These are phyloP conservation scores for Candida stauntonica DNA, from an alignment of 805 yeast species.

Conservation along the genomic window DNA sequence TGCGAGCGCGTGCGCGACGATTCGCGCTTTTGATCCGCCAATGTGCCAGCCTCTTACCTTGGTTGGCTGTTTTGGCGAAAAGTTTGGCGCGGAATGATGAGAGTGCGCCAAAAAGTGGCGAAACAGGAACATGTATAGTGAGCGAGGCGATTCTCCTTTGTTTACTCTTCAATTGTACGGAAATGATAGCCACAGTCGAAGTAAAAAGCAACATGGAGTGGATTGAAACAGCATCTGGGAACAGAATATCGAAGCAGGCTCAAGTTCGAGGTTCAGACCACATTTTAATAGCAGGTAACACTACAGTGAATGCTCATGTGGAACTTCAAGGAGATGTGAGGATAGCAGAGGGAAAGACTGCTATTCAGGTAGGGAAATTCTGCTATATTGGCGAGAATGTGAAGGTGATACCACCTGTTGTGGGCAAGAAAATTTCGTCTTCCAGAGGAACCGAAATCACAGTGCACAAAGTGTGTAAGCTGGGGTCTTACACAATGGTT, in stretches of 20 bases:
- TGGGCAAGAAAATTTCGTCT: constrained; percentile 6
- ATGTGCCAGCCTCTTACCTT: no score
- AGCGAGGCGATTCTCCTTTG: no score
- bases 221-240: constrained; percentile 50
- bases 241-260: constrained; percentile 43
- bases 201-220: no score
- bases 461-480: constrained; percentile 29
- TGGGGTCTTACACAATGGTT: constrained; percentile 46
- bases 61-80: no score
- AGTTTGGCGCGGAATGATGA: no score
- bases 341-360: constrained; percentile 30
- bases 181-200: no score
- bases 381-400: constrained; percentile 35
- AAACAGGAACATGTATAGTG: no score
- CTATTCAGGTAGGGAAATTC: constrained; percentile 42
- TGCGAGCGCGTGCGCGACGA: no score
- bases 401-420: constrained; percentile 30
- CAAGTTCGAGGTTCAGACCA: constrained; percentile 38
- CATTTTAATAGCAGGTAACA: constrained; percentile 43
- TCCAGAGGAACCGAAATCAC: constrained; percentile 3
- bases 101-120: no score
- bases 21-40: no score
- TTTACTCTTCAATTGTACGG: no score
- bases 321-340: constrained; percentile 27
- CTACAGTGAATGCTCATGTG: constrained; percentile 34